Percentiles rank a stretch among this genome's conserved stretches.
Conservation (phyloP, 805 yeast species). For the Saturnispora serradocipensis region DNA sequence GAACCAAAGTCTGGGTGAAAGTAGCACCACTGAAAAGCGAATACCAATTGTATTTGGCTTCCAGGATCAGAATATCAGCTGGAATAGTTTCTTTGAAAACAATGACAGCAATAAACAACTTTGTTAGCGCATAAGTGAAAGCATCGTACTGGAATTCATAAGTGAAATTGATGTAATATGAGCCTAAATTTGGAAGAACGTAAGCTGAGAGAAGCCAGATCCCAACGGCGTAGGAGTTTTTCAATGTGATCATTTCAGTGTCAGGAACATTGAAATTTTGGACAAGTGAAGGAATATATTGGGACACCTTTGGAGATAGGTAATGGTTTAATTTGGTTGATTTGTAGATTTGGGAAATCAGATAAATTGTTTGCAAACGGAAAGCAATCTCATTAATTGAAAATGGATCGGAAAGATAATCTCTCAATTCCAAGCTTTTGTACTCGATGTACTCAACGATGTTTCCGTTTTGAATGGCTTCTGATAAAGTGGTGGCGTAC, state of each 20-base stretch:
- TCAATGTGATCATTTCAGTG: constrained; percentile 26
- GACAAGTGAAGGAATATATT: constrained; percentile 19
- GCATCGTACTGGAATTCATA: constrained; percentile 47
- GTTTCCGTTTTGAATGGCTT: constrained; percentile 10
- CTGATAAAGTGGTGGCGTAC: constrained; percentile 4
- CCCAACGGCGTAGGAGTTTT: constrained; percentile 26
- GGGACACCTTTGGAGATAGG: constrained; percentile 20
- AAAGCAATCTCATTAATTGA: constrained; percentile 22
- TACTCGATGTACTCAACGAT: constrained; percentile 17
- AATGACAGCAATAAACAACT: constrained; percentile 33
- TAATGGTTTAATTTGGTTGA: constrained; percentile 16
- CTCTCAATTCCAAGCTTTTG: constrained; percentile 24
- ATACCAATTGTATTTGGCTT: constrained; percentile 25
- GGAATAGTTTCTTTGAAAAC: constrained; percentile 26
- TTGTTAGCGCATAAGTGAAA: constrained; percentile 38
- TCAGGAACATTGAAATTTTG: constrained; percentile 28
- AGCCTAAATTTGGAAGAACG: constrained; percentile 32
- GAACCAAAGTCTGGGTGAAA: constrained; percentile 12
- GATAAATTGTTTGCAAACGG: constrained; percentile 17
- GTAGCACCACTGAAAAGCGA: constrained; percentile 15
- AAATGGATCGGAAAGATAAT: constrained; percentile 27
- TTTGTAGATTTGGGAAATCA: constrained; percentile 14
- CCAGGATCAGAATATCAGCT: constrained; percentile 19
- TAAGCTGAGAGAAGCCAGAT: constrained; percentile 36
- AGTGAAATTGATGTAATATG: constrained; percentile 48